These are phyloP conservation scores for Cytidiella melzeri DNA, from an alignment of 768 basidiomycete genomes.

Conservation along the genomic window DNA sequence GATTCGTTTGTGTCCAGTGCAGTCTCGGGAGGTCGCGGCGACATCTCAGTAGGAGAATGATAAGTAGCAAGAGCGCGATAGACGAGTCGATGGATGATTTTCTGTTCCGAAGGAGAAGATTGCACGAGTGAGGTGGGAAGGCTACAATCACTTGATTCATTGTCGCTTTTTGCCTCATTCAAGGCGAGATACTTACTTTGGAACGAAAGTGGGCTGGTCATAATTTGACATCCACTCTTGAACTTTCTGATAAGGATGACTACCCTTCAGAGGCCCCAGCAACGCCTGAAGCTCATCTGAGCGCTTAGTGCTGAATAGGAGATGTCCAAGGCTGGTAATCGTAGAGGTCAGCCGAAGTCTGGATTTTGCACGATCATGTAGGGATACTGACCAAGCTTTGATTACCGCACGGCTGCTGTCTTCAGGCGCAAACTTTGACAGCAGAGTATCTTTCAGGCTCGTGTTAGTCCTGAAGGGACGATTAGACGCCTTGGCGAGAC, in stretches of 20 bases:
- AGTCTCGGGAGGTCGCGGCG: background rate
- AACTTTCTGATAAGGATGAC: constrained; percentile 34
- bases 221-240: constrained; percentile 39
- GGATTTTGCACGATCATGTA: too few relatives aligned
- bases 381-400: background rate
- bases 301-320: constrained; percentile 41
- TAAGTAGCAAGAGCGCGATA: constrained; percentile 29
- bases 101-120: constrained; percentile 26
- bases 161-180: background rate
- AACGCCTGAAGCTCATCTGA: constrained; percentile 32
- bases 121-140: constrained; percentile 32
- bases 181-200: constrained; percentile 34
- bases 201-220: constrained; percentile 38
- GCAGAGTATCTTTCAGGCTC: too few relatives aligned
- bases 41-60: background rate
- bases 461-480: too few relatives aligned
- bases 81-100: constrained; percentile 39
- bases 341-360: too few relatives aligned
- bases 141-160: constrained; percentile 23
- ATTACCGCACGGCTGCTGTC: too few relatives aligned
- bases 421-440: too few relatives aligned
- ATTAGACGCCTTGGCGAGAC: too few relatives aligned
- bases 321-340: constrained; percentile 60
- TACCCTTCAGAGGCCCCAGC: constrained; percentile 42
- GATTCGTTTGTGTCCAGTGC: constrained; percentile 7